Evolutionary conservation across 179 eudicot species (phyloP), one percentile per base, ranked within the genome.

Genomic region (Drosera spatulata): DNA sequence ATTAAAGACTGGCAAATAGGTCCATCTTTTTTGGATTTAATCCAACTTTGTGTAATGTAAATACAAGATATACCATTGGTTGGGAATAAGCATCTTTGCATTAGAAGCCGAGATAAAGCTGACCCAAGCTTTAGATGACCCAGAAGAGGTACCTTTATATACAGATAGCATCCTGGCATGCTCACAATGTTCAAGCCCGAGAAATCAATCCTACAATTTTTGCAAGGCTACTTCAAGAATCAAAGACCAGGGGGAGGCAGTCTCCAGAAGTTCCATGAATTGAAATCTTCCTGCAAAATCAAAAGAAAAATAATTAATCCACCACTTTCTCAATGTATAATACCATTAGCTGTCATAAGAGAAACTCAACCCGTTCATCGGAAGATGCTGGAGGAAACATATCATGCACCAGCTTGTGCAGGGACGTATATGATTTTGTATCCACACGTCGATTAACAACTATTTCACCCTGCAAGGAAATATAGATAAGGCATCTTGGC

Each of bases 201-300:
- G 33, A 22, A 22, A 22, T 22, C 33, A 22, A 22, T 22, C 33
- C 33, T 22, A 22, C 33, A 22, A 22, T 22, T 22, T 22, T 22
- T 22, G 33, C 33, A 22, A 22, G 33, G 1, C 33, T 22, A 22
- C 53, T 50, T 69, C 75, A 67, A 71, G 45, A 15, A 3, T 53
- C 66, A 60, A 46, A 75, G 66, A 66, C 50, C 57, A 61, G 83
- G 82, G 55, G 85, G 84, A 10, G 96, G 89, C 58, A 88, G 63
- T 75, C 71, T 88, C 98, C 98, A 91, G 79, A 69, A 91, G 73
- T 88, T 91, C 98, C 91, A 91, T 12, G 81, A 61, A 67, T 91
- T 91, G 75, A 62, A 91, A 71, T 84, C 96, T 80, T 91, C 98
- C 96, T 88, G 86, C 46, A 70, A 9, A 11, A 2, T 10, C 12